A percentile compares a stretch with the other conserved stretches of the same genome.
phyloP scores from a whole-genome alignment of 352 stramenopile species.

The Phytophthora nicotianae region DNA sequence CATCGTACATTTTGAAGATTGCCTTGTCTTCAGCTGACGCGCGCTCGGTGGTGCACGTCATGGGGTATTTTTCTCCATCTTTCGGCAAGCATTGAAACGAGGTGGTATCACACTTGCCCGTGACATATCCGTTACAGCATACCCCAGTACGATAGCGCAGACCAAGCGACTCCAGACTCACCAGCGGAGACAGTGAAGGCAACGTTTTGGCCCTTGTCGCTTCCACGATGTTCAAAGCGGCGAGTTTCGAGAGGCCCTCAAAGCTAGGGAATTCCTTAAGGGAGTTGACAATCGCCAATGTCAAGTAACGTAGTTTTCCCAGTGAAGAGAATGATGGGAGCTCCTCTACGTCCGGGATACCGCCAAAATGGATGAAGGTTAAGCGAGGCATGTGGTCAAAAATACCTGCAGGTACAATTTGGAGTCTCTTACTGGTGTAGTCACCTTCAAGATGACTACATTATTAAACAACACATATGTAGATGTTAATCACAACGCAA shows the following conservation, averaged over 20 bases:
- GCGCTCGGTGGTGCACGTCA: slow-evolving; percentile 30
- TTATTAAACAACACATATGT: slow-evolving; percentile 1
- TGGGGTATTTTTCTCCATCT: slow-evolving; percentile 19
- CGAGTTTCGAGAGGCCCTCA: slow-evolving; percentile 27
- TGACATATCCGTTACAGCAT: slow-evolving; percentile 47
- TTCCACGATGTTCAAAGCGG: slow-evolving; percentile 35
- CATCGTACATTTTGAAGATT: slow-evolving; percentile 16
- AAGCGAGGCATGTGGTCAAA: slow-evolving; percentile 47
- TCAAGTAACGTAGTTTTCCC: slow-evolving; percentile 43
- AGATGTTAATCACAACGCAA: neutral
- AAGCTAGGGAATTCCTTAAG: slow-evolving; percentile 36
- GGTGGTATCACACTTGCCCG: slow-evolving; percentile 23
- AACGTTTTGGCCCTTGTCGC: slow-evolving; percentile 22
- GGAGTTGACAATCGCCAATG: slow-evolving; percentile 28
- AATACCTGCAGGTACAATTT: slow-evolving; percentile 31
- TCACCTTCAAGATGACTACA: slow-evolving; percentile 41
- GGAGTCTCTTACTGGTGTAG: slow-evolving; percentile 35
- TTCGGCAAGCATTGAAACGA: slow-evolving; percentile 35
- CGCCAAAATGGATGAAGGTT: slow-evolving; percentile 47
- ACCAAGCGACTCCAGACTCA: slow-evolving; percentile 24
- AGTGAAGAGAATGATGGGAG: slow-evolving; percentile 43
- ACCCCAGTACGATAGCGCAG: slow-evolving; percentile 30
- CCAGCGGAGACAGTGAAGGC: slow-evolving; percentile 24
- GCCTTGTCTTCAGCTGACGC: slow-evolving; percentile 27
- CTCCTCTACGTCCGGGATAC: slow-evolving; percentile 35